Evolutionary conservation across 352 stramenopile genomes (phyloP), one percentile per base, ranked within the genome.

Genomic region (Nothophytophthora sp.): DNA sequence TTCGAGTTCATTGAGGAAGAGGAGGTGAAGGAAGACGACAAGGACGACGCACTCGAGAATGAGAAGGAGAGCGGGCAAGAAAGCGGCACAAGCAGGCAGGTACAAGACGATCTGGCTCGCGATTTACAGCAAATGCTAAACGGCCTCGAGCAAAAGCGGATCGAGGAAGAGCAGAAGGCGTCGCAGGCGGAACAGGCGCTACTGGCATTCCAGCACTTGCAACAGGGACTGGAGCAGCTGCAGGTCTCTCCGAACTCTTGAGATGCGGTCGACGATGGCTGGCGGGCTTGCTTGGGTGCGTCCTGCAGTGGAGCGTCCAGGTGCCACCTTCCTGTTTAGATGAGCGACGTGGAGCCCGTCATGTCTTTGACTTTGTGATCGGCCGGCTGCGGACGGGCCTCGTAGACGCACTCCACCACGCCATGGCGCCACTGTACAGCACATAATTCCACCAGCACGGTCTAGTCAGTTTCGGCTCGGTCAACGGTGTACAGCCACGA

Each of bases 401-500:
- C 82, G 36, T 93, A 95, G 27, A 95, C 85, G 15, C 76, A 84
- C 59, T 95, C 85, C 22, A 95, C 82, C 24, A 93, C 72, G 32
- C 85, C 85, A 42, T 93, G 82, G 41, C 81, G 81, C 81, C 81
- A 95, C 82, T 93, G 30, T 32, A 43, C 27, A 60, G 11, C 47
- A 59, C 23, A 60, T n/a, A 63, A 35, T 44, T 18, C n/a, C 9
- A 33, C 15, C 35, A 55, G 2, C 9, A 35, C 22, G n/a, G 45
- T 9, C 19, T 28, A 53, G 23, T 68, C 15, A 63, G 19, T 49
- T 27, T 55, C 46, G 27, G 4, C 12, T 32, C 9, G 23, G 11
- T 19, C 11, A 30, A 54, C 18, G 27, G 43, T 18, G 24, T 16
- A 9, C 8, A 47, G 50, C 1, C 18, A 18, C 24, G 18, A 24